Percentiles rank a stretch among this genome's conserved stretches.
These are phyloP conservation scores for Pythium myriotylum DNA, from an alignment of 352 stramenopile species.

Conservation along the genomic window DNA sequence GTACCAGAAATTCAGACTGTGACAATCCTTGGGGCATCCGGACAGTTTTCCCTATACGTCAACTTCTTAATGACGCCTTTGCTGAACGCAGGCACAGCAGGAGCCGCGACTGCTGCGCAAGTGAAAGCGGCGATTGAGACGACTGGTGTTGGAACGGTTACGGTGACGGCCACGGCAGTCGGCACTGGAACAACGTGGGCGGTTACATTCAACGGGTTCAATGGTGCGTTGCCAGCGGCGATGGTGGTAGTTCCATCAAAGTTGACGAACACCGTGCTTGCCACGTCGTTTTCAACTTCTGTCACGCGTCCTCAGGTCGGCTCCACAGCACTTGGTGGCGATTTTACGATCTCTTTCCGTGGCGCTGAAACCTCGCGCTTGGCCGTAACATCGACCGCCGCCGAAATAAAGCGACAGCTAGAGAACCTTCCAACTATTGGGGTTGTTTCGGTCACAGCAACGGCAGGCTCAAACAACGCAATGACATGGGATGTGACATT, in stretches of 20 bases:
- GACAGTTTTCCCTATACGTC: constrained; percentile 75
- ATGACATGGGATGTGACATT: constrained; percentile 93
- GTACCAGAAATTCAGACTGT: constrained; percentile 78
- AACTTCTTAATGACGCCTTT: constrained; percentile 56
- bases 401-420: constrained; percentile 84
- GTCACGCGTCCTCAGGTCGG: constrained; percentile 51
- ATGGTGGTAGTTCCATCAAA: constrained; percentile 63
- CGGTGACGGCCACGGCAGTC: constrained; percentile 38
- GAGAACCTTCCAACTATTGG: constrained; percentile 88
- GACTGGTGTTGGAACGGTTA: constrained; percentile 58
- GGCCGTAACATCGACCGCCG: constrained; percentile 39
- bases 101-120: constrained; percentile 31
- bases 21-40: constrained; percentile 56
- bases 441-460: constrained; percentile 70
- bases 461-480: constrained; percentile 56
- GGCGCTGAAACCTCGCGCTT: constrained; percentile 80
- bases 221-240: constrained; percentile 41
- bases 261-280: constrained; percentile 54
- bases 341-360: constrained; percentile 84
- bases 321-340: constrained; percentile 56
- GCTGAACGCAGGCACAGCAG: constrained; percentile 39
- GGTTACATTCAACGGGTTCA: constrained; percentile 61
- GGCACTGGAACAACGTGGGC: constrained; percentile 64
- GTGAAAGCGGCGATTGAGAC: constrained; percentile 59
- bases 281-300: constrained; percentile 48